Evolutionary conservation across 1,139 yeast species (phyloP), one percentile per base, ranked within the genome.

Genomic region (Candida sanyaensis): DNA sequence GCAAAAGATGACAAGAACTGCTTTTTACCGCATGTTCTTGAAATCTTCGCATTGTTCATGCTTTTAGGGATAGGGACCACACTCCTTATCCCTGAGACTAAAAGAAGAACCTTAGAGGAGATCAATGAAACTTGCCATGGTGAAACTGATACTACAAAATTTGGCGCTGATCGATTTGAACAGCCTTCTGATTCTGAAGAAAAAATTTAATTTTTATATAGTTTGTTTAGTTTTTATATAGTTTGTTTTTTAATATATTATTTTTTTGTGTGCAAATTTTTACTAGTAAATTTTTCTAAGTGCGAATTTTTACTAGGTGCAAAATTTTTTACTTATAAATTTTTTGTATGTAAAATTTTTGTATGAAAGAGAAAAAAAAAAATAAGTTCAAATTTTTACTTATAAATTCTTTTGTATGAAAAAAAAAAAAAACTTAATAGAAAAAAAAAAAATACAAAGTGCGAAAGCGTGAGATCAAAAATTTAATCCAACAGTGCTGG

Each of bases 21-120:
- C 82, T 89, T 81, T 84, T 80, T 89, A 65, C 88, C 90, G 47
- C 96, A 89, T 61, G 96, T 89, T 55, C 88, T 90, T 95, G 90
- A 88, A 74, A 88, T 90, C 67, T 90, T 88, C 64, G 96, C 96
- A 13, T 77, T 88, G 50, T 90, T 90, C 81, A 89, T 90, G 96
- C 78, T 89, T 69, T 58, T 84, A 47, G 96, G 96, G 73, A 62
- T 84, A 59, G 69, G 76, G 59, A 69, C 84, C 44, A 69, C 93
- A 23, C 64, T 87, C 47, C 77, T 88, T 60, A 71, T 89, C 57
- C 96, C 96, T 60, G 97, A 90, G 78, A 89, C 96, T 56, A 88
- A 86, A 82, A 83, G 96, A 78, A 83, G 79, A 81, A 87, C 96
- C 44, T 80, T 89, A 61, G 96, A 89, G 75, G 85, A 87, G 66